Evolutionary conservation across 352 stramenopile genomes (phyloP).

Genomic region (Phytophthora brassicae): DNA sequence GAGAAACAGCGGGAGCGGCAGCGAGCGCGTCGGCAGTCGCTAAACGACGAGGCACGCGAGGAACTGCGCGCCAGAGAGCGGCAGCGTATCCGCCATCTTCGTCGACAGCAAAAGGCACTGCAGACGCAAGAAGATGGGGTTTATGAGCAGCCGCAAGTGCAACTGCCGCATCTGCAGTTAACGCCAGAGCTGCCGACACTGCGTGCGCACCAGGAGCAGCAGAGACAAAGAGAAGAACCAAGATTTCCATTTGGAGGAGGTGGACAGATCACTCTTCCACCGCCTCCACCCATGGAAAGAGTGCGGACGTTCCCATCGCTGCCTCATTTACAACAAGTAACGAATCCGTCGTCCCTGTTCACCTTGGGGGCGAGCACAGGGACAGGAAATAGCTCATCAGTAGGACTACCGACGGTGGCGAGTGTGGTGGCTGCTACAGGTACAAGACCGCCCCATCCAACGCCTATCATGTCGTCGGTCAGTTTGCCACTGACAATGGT

Average conservation of each 20-base stretch:
- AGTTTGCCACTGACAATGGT: slow-evolving; percentile 31
- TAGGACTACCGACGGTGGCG: slow-evolving; percentile 26
- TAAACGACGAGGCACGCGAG: slow-evolving; percentile 45
- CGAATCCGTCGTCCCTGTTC: slow-evolving; percentile 40
- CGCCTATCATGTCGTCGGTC: slow-evolving; percentile 31
- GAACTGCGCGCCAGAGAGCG: slow-evolving; percentile 49
- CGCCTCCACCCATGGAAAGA: slow-evolving; percentile 23
- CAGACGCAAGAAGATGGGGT: slow-evolving; percentile 1
- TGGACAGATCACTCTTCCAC: slow-evolving; percentile 44
- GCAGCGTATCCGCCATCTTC: slow-evolving; percentile 41
- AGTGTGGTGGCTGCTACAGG: slow-evolving; percentile 22
- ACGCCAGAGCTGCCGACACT: slow-evolving; percentile 31
- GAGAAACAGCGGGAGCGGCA: slow-evolving; percentile 51
- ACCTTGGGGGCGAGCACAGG: slow-evolving; percentile 17
- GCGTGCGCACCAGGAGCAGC: slow-evolving; percentile 25
- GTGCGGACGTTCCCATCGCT: slow-evolving; percentile 35
- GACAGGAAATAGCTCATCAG: slow-evolving; percentile 7
- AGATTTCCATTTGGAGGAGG: slow-evolving; percentile 29
- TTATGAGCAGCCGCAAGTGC: slow-evolving; percentile 10
- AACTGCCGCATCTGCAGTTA: slow-evolving; percentile 23
- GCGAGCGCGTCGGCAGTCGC: slow-evolving; percentile 38
- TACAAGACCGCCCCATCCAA: slow-evolving; percentile 29
- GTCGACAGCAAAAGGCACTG: slow-evolving; percentile 21
- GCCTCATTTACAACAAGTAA: slow-evolving; percentile 53
- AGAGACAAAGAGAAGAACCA: slow-evolving; percentile 24